Base-by-base conservation (phyloP, 441 rosid species). In the Pelargonium fulgidum region DNA sequence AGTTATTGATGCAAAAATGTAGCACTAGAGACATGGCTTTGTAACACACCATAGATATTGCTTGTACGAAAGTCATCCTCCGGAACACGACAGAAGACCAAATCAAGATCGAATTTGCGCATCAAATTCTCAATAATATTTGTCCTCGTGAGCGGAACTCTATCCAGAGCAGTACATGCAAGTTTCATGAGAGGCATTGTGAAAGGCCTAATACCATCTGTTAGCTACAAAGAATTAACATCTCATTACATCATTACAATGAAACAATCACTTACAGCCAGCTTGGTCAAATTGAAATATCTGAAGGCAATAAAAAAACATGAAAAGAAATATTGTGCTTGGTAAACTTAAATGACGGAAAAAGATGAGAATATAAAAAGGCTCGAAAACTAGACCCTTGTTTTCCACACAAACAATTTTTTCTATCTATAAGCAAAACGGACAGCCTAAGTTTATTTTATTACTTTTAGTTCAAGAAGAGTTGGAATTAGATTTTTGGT, bases 131-230 rank as follows among this genome's bases (percentile, higher is more conserved):
- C 89, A 5, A 92, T 81, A 68, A 92, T 78, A 80, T 87, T 90
- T 4, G 78, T 73, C 7, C 98, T 81, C 1, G 93, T 90, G 12
- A 95, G 85, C 33, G 97, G 96, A 78, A 90, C 97, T 83, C 98
- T 87, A 79, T 90, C 98, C 77, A 89, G 67, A 0, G 97, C 98
- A 59, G 97, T 89, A 67, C 97, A 90, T n/a, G 92, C 93, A 64
- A 92, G 93, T 82, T 82, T 87, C 98, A 92, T 92, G 54, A 92
- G 86, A 26, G 98, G 97, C 97, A 92, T 92, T 3, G 89, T 87
- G 72, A 92, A 92, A 70, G 97, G 97, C 78, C 98, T 85, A 63
- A 92, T 87, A 71, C 98, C 98, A 84, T 92, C 98, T 80, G 78
- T 79, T 84, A 77, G 85, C 97, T 89, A 83, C 84, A 83, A 61